A percentile compares a stretch with the other conserved stretches of the same genome.
Conservation (phyloP, 2,329 filamentous ascomycete species). For the Aspergillus thermomutatus region DNA sequence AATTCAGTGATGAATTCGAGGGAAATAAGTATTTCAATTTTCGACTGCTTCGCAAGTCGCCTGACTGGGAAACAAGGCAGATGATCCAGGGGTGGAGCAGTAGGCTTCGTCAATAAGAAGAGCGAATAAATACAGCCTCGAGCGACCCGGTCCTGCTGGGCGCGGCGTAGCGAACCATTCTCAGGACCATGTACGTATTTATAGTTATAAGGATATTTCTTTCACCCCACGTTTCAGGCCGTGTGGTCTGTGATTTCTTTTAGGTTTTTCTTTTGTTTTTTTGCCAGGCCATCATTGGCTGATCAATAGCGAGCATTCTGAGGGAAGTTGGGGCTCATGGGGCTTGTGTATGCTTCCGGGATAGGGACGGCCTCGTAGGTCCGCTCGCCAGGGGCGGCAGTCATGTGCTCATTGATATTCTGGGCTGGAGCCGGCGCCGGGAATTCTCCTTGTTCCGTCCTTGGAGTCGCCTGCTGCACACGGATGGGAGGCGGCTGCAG, state of each 20-base stretch:
- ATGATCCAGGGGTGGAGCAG: neutral
- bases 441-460: conserved; percentile 62
- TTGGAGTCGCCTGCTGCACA: conserved; percentile 74
- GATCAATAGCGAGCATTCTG: conserved; percentile 20
- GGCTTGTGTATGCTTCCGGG: conserved; percentile 71
- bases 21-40: neutral
- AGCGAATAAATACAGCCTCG: neutral
- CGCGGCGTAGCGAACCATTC: neutral
- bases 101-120: neutral
- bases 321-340: conserved; percentile 43
- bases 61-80: neutral
- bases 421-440: conserved; percentile 45
- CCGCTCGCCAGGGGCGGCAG: conserved; percentile 73
- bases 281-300: neutral
- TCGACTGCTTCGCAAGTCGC: neutral
- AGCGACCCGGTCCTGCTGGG: neutral
- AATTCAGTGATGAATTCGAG: neutral
- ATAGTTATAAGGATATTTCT: no score
- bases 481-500: conserved; percentile 81
- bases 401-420: conserved; percentile 61
- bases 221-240: no score
- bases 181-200: no score
- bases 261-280: conserved; percentile 1
- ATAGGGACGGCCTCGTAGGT: conserved; percentile 85
- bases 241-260: no score